Base-by-base conservation (phyloP, 2,329 filamentous ascomycete species). In the Orbilia oligospora region DNA sequence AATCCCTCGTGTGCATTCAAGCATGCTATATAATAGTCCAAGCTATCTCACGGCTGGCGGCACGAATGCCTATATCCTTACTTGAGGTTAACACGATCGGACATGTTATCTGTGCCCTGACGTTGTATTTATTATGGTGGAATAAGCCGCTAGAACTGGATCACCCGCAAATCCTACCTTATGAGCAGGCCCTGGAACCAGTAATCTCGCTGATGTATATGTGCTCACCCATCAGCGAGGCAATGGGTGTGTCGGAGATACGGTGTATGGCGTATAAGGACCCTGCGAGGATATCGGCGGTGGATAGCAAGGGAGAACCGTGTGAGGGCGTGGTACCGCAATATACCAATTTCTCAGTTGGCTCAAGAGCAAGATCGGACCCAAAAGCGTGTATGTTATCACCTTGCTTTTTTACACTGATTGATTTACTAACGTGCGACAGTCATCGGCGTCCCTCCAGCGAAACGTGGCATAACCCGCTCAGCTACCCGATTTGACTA, bases 21-120 rank as follows among this genome's bases (percentile, higher is more conserved):
- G 82, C 82, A 5, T 75, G 61, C 12, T 83, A 80, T 76, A 81
- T 83, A 27, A 70, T 82, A 20, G 53, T 82, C 6, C 81, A 83
- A 72, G 76, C 80, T 20, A 44, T 81, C 30, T 76, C 65, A 16
- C 75, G 82, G 33, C 71, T 82, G n/a, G 70, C 68, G 14, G 49
- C 58, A 5, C 44, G 70, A 0, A 77, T 83, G 27, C 81, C 83
- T 0, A 71, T 83, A n/a, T 80, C 81, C 1, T 38, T 83, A 6
- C 63, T 83, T 4, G 82, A 83, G 64, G 77, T 83, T 30, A 82
- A 83, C 63, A 83, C 81, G 4, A 33, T 83, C 6, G 76, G 81
- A 14, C 83, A 83, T 71, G 81, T 81, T 9, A 68, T 81, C 8
- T 82, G 81, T 27, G 81, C 81, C n/a, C 51, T 82, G 12, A 68